Conservation (phyloP, 371 early-diverging fungal genomes). For the Rhizopus microsporus region DNA sequence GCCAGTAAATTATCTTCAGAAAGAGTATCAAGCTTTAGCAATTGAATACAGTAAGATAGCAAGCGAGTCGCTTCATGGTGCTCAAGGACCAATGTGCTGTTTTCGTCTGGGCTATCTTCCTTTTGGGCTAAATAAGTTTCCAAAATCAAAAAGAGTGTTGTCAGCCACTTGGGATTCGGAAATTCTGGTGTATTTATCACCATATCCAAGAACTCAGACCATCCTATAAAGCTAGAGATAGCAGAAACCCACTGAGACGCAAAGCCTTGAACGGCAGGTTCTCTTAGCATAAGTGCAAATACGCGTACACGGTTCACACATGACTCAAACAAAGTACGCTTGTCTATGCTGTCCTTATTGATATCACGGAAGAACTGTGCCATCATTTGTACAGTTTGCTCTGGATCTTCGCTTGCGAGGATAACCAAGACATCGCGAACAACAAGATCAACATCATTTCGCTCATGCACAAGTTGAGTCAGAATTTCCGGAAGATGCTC, state of each 20-base stretch:
- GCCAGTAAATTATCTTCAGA: conserved; percentile 53
- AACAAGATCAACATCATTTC: conserved; percentile 61
- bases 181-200: conserved; percentile 10
- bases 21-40: conserved; percentile 43
- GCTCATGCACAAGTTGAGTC: conserved; percentile 56
- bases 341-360: not conserved
- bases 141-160: conserved; percentile 59
- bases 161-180: conserved; percentile 53
- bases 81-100: conserved; percentile 10
- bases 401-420: conserved; percentile 14
- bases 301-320: conserved; percentile 46
- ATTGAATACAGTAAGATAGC: conserved; percentile 32
- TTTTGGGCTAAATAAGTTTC: conserved; percentile 58
- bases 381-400: not conserved
- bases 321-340: conserved; percentile 8
- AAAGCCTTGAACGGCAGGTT: conserved; percentile 44
- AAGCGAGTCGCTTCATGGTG: conserved; percentile 11
- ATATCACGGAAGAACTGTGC: conserved; percentile 5
- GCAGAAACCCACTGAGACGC: conserved; percentile 22
- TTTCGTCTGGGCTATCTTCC: conserved; percentile 48
- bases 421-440: conserved; percentile 56
- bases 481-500: conserved; percentile 45
- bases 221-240: conserved; percentile 29
- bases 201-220: conserved; percentile 21
- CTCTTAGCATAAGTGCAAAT: conserved; percentile 62